A percentile compares a stretch with the other conserved stretches of the same genome.
phyloP scores from a whole-genome alignment of 768 basidiomycete species.

The Galerina sulciceps region DNA sequence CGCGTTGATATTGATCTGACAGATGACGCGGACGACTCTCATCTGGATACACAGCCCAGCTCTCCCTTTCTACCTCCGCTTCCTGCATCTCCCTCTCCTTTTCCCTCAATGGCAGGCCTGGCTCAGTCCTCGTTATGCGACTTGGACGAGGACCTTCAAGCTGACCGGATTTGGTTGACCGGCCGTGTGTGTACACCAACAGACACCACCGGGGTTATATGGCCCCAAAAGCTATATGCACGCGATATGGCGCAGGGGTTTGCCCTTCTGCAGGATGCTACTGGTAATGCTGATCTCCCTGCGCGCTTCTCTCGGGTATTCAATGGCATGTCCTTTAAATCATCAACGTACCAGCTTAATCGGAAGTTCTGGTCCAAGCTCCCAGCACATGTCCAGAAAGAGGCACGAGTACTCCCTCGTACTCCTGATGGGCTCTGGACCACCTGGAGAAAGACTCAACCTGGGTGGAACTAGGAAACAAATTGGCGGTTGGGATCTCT shows the following conservation, averaged over 20 bases:
- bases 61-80: not conserved
- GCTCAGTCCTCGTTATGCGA: too few species aligned
- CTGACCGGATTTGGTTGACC: not conserved
- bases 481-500: too few species aligned
- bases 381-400: not conserved
- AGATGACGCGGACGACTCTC: not conserved
- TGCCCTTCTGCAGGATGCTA: not conserved
- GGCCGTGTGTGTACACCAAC: not conserved
- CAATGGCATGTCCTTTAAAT: not conserved
- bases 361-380: not conserved
- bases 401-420: not conserved
- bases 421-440: not conserved
- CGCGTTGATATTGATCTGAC: not conserved
- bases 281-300: not conserved
- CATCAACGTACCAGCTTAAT: conserved; percentile 1
- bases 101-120: not conserved
- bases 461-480: too few species aligned
- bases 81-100: not conserved
- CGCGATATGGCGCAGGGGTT: conserved; percentile 4
- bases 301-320: not conserved
- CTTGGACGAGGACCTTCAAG: not conserved
- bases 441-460: not conserved
- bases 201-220: not conserved
- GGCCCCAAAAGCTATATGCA: conserved; percentile 1
- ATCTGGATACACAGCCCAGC: not conserved